phyloP scores from a whole-genome alignment of 2,329 filamentous ascomycete species.

The Colletotrichum lupini region DNA sequence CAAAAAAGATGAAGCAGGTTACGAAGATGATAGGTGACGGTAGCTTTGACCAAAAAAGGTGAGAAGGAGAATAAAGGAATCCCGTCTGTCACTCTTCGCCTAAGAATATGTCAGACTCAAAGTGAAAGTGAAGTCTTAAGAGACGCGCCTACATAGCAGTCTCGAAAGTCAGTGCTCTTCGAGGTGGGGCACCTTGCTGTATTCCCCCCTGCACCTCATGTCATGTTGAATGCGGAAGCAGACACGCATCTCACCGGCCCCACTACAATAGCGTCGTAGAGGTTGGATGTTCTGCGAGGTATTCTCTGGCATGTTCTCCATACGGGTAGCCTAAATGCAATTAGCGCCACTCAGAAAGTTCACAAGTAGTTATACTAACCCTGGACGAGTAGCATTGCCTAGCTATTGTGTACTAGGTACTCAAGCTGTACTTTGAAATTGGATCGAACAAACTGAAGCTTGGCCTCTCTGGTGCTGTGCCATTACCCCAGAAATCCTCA shows the following conservation, averaged over 20 bases:
- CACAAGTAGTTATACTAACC: neutral
- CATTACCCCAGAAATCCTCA: slow-evolving; percentile 20
- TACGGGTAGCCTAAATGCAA: slow-evolving; percentile 16
- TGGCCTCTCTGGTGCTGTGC: slow-evolving; percentile 12
- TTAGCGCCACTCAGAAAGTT: slow-evolving; percentile 26
- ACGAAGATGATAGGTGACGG: too few species aligned
- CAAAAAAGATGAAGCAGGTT: neutral
- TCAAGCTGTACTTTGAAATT: slow-evolving; percentile 3
- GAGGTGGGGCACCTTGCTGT: slow-evolving; percentile 15
- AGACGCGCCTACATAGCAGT: neutral
- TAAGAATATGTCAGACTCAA: neutral
- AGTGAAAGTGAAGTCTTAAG: neutral
- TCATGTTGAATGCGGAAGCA: slow-evolving; percentile 3
- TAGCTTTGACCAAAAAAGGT: neutral
- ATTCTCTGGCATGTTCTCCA: neutral
- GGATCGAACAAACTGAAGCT: slow-evolving; percentile 5
- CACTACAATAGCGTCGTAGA: neutral
- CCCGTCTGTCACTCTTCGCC: neutral
- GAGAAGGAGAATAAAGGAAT: neutral
- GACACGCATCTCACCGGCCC: neutral
- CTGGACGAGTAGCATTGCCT: neutral
- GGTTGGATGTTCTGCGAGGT: neutral
- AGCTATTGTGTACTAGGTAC: slow-evolving; percentile 7
- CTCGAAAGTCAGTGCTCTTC: slow-evolving; percentile 29
- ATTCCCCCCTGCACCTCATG: slow-evolving; percentile 5